A percentile compares a stretch with the other conserved stretches of the same genome.
Evolutionary conservation across 169 alveolate genomes (phyloP).

Genomic region (Plasmodium fragile): DNA sequence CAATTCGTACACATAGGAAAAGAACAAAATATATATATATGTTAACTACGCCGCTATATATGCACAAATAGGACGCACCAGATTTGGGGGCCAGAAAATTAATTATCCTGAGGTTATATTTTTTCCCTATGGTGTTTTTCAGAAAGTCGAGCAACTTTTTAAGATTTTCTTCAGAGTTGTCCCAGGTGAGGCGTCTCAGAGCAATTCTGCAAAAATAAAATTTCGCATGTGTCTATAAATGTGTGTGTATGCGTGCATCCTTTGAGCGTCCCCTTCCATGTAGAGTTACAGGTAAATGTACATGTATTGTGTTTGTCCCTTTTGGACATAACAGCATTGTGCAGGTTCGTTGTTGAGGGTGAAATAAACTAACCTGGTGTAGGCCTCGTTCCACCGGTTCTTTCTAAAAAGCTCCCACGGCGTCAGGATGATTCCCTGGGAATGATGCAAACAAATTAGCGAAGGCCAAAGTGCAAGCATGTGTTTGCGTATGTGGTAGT

Average conservation of each 20-base stretch:
- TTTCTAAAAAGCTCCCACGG: slow-evolving; percentile 45
- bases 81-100: slow-evolving; percentile 33
- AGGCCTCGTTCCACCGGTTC: slow-evolving; percentile 57
- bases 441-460: background rate
- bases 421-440: slow-evolving; percentile 46
- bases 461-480: background rate
- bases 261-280: background rate
- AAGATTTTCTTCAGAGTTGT: slow-evolving; percentile 59
- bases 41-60: background rate
- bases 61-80: slow-evolving; percentile 16
- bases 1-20: background rate
- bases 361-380: slow-evolving; percentile 18
- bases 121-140: slow-evolving; percentile 57
- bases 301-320: background rate
- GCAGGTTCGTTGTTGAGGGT: background rate
- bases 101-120: slow-evolving; percentile 44
- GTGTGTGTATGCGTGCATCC: background rate
- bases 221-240: background rate
- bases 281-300: background rate
- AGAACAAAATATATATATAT: too few species aligned
- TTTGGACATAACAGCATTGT: background rate
- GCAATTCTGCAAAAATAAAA: slow-evolving; percentile 18
- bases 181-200: slow-evolving; percentile 57
- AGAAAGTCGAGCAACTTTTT: slow-evolving; percentile 35
- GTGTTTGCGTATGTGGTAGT: background rate